Percentiles rank a stretch among this genome's conserved stretches.
Evolutionary conservation across 495 filamentous ascomycete genomes (phyloP).

Genomic region (Annulohypoxylon nitens): DNA sequence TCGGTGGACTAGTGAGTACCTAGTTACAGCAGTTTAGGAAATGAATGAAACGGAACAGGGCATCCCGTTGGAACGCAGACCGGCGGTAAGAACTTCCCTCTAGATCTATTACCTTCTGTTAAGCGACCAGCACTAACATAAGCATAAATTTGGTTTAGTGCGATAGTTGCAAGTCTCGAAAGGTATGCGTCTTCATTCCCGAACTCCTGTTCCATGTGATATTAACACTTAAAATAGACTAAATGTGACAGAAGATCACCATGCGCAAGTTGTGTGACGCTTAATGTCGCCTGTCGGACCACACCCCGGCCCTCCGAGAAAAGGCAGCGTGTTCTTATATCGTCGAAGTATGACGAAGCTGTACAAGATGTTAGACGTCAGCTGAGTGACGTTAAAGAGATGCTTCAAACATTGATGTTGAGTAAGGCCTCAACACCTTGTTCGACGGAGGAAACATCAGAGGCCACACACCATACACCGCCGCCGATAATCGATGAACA

Average conservation of each 20-base stretch:
- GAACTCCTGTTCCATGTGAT: not conserved
- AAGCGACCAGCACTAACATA: not conserved
- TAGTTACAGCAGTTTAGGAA: constrained; percentile 11
- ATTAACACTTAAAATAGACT: constrained; percentile 33
- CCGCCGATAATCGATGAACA: constrained; percentile 48
- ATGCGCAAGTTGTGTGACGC: constrained; percentile 47
- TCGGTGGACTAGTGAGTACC: not conserved
- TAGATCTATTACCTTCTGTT: not conserved
- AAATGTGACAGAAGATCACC: constrained; percentile 46
- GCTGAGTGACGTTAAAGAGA: constrained; percentile 45
- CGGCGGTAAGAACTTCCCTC: constrained; percentile 41
- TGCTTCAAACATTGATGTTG: constrained; percentile 35
- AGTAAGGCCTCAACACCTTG: constrained; percentile 10
- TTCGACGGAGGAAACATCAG: constrained; percentile 20
- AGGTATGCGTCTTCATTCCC: constrained; percentile 17
- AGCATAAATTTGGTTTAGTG: constrained; percentile 31
- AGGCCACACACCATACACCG: constrained; percentile 30
- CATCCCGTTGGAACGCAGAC: constrained; percentile 40
- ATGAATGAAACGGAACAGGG: constrained; percentile 38
- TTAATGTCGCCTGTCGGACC: constrained; percentile 42
- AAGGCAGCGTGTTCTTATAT: constrained; percentile 47
- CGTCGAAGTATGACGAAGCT: constrained; percentile 48
- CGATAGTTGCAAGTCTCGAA: constrained; percentile 47
- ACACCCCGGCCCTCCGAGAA: constrained; percentile 43
- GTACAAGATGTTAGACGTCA: constrained; percentile 46